A percentile compares a stretch with the other conserved stretches of the same genome.
These are phyloP conservation scores for Pseudomassariella vexata DNA, from an alignment of 2,329 filamentous ascomycete genomes.

Conservation along the genomic window DNA sequence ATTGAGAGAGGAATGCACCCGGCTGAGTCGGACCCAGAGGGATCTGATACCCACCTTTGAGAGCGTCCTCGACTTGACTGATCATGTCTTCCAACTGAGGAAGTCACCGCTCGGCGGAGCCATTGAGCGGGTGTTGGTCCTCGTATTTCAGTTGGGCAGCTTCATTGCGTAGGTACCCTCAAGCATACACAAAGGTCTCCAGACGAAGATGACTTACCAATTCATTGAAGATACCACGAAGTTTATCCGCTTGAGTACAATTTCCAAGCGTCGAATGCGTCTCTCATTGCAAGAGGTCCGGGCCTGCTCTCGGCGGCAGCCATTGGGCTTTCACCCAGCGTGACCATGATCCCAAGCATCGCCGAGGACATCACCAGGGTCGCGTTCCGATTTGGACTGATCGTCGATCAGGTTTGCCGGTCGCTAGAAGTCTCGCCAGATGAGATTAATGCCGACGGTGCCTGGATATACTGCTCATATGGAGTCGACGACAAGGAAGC, in stretches of 20 bases:
- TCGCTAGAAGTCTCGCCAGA: not conserved
- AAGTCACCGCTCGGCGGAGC: slow-evolving; percentile 6
- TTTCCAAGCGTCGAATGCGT: not conserved
- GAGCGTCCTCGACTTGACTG: slow-evolving; percentile 7
- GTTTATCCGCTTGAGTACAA: slow-evolving; percentile 1
- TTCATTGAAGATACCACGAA: slow-evolving; percentile 1
- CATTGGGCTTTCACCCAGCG: not conserved
- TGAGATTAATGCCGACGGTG: slow-evolving; percentile 2
- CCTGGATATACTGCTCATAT: slow-evolving; percentile 1
- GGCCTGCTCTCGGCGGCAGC: not conserved
- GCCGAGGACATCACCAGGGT: slow-evolving; percentile 1
- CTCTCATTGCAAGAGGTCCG: slow-evolving; percentile 1
- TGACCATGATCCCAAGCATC: slow-evolving; percentile 1
- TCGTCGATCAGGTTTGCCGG: slow-evolving; percentile 2
- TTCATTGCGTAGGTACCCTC: slow-evolving; percentile 8
- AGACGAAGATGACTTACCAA: too few species aligned
- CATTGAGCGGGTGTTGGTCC: slow-evolving; percentile 6
- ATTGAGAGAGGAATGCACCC: slow-evolving; percentile 1
- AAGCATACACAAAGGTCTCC: too few species aligned
- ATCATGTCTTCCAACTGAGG: slow-evolving; percentile 4
- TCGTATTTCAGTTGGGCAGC: slow-evolving; percentile 6
- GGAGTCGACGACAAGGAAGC: slow-evolving; percentile 1
- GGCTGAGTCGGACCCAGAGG: not conserved
- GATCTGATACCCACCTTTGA: slow-evolving; percentile 4
- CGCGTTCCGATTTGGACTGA: not conserved